Base-by-base conservation (phyloP, 1,284 basidiomycete species). In the Ganoderma sinense region DNA sequence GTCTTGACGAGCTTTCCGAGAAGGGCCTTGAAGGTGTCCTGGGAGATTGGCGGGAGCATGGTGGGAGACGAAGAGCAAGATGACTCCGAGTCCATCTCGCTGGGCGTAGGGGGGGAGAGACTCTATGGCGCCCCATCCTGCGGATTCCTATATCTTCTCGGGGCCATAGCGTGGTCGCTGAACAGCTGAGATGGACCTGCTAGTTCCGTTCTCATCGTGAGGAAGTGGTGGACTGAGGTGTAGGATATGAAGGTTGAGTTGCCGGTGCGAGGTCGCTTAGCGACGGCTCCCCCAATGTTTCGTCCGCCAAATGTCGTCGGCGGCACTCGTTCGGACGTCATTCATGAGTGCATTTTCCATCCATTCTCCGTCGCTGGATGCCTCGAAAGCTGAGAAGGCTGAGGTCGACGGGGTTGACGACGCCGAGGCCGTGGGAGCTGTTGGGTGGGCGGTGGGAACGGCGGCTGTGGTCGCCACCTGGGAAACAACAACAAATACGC, bases 1-100 rank as follows among this genome's bases (percentile, higher is more conserved):
- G 89, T 89, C 75, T 92, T 88, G 45, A 96, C 89, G 58, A 97
- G 89, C 78, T 90, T 92, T 73, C 88, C 88, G 40, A 97, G 85
- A 4, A 96, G 80, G 0, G 88, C 80, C 77, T 92, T 94, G 88
- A 97, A 96, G 16, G 89, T 87, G 43, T 91, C 87, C 45, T 88
- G 81, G 18, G 85, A 78, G 73, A 71, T 29, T 40, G 70, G 26
- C 62, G 68, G 56, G 36, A 68, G 62, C 70, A 71, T 71, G 72
- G 68, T 71, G 70, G 63, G 69, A 68, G 68, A 64, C 31, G 64
- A 7, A 29, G 40, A 66, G 64, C 58, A 31, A 36, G 53, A 68
- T 70, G 71, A 69, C 62, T 70, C 67, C 59, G 71, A 69, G 60
- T 70, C 67, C 59, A 56, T 29, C n/a, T 33, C 58, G 55, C 31